Base-by-base conservation (phyloP, 1,284 basidiomycete species). In the Veloporphyrellus conicus region DNA sequence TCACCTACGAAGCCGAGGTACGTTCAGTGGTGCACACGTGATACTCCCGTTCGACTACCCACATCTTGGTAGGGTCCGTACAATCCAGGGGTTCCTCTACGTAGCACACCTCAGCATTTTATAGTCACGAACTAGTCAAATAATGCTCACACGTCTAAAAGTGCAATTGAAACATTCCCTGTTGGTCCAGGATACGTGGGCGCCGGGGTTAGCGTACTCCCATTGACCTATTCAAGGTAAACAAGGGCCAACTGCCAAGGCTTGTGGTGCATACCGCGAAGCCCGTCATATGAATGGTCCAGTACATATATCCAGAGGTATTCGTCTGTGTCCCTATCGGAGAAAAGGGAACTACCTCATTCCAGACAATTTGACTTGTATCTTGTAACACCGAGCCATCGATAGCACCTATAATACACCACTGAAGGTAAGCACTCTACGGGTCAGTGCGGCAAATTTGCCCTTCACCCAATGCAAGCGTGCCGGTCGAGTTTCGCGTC, bases 31-130 rank as follows among this genome's bases (percentile, higher is more conserved):
- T 36, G 42, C 16, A 35, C 18, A 43, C 25, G 50, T 5, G 23
- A 25, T 25, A 8, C 36, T 3, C 31, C 1, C 7, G 29, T 11
- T 43, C 35, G 36, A 29, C 41, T 4, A 60, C 79, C 52, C 57
- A 87, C 87, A 67, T 92, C 90, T 63, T 82, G 78, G 57, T 82
- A 83, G 9, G 91, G 89, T 1, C 90, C 91, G 59, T 82, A 87
- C 37, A 94, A 79, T 3, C 90, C 90, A 41, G 79, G 70, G 12
- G 84, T 78, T 15, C 91, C 91, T 44, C 87, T 90, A 53, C 36
- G 35, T 50, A 36, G 48, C 7, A 4, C 23, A 35, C 28, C 29
- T 48, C 31, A 56, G 39, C 11, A 20, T 18, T 33, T 31, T 25
- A 41, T 22, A 44, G 23, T 22, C 31, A 38, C 8, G 43, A 35